Conservation (phyloP, 1,139 yeast species). For the Taphrina flavorubra region DNA sequence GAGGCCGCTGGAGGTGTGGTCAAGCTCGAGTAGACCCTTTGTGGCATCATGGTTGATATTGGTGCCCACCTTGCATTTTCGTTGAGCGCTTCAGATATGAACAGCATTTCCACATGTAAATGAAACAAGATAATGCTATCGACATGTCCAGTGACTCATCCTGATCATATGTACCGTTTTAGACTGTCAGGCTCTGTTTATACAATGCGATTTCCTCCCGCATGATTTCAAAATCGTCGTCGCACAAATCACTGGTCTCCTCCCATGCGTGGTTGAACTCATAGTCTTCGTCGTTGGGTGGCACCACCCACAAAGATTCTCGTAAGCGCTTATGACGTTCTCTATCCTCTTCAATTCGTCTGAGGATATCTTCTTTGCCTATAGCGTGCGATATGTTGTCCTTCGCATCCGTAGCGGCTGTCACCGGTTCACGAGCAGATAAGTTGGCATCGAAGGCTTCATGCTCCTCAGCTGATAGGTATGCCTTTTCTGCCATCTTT, state of each 20-base stretch:
- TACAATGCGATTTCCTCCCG: slow-evolving; percentile 37
- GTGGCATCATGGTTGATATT: slow-evolving; percentile 32
- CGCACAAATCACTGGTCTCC: slow-evolving; percentile 56
- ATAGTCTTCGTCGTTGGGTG: slow-evolving; percentile 56
- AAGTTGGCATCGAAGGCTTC: slow-evolving; percentile 40
- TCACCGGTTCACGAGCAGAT: slow-evolving; percentile 43
- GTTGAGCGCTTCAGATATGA: background rate
- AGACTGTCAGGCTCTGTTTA: slow-evolving; percentile 14
- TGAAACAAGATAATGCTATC: background rate
- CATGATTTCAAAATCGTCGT: slow-evolving; percentile 56
- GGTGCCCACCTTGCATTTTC: background rate
- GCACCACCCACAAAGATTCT: slow-evolving; percentile 74
- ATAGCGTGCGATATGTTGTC: slow-evolving; percentile 38
- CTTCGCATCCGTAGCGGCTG: slow-evolving; percentile 3
- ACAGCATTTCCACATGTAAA: slow-evolving; percentile 15
- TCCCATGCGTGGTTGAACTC: slow-evolving; percentile 71
- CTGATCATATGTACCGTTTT: background rate
- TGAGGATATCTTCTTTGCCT: slow-evolving; percentile 57
- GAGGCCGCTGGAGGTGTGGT: slow-evolving; percentile 97
- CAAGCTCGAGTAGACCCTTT: slow-evolving; percentile 66
- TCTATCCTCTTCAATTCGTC: slow-evolving; percentile 84
- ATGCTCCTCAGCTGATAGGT: slow-evolving; percentile 43
- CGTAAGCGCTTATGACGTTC: slow-evolving; percentile 76
- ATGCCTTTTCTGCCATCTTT: slow-evolving; percentile 45
- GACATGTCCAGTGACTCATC: background rate